phyloP scores from a whole-genome alignment of 208 protist species.

The Phytomonas francai region DNA sequence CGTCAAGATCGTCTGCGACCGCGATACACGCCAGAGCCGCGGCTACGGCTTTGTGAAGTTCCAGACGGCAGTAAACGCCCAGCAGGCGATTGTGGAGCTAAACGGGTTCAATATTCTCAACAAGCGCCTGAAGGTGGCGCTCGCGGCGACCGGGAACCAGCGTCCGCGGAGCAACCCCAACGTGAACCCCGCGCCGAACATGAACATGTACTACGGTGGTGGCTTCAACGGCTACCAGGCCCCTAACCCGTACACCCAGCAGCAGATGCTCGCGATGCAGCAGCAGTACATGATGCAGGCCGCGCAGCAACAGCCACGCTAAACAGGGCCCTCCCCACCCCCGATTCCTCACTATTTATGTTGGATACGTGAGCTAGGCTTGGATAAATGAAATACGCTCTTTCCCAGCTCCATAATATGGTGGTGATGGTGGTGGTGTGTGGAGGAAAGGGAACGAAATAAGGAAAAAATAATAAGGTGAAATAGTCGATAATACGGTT shows the following conservation, averaged over 20 bases:
- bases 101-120: conserved; percentile 84
- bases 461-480: conserved; percentile 5
- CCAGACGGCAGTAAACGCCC: conserved; percentile 50
- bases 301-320: conserved; percentile 28
- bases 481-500: conserved; percentile 10
- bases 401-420: conserved; percentile 6
- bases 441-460: background rate
- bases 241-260: conserved; percentile 60
- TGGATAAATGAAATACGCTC: too few species aligned
- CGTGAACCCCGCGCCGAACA: conserved; percentile 20
- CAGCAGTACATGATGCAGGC: conserved; percentile 51
- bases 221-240: conserved; percentile 50
- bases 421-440: background rate
- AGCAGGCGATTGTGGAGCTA: conserved; percentile 68
- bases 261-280: conserved; percentile 65
- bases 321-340: too few species aligned
- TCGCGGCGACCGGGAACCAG: conserved; percentile 68
- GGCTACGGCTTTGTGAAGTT: conserved; percentile 91
- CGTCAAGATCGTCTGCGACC: conserved; percentile 87
- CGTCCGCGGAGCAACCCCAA: conserved; percentile 29
- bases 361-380: background rate
- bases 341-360: background rate
- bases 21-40: conserved; percentile 72
- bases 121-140: conserved; percentile 86
- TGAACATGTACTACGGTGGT: conserved; percentile 44